Evolutionary conservation across 257 asterid species (phyloP).

Genomic region (Solanum pimpinellifolium): DNA sequence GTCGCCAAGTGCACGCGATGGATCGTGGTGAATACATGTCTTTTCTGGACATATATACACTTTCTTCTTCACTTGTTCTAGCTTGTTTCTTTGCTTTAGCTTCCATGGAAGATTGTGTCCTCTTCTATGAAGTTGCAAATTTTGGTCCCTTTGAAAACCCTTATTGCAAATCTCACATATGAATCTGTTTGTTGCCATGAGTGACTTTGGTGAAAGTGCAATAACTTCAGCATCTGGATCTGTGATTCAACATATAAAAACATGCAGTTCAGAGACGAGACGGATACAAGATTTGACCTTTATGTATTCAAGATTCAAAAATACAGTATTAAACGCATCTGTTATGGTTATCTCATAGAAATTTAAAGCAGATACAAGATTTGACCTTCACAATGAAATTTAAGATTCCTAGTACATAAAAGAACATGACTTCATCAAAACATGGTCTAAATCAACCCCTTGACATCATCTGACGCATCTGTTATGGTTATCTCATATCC

Average conservation of each 20-base stretch:
- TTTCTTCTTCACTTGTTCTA: constrained; percentile 52
- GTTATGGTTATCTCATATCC: neutral
- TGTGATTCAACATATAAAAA: neutral
- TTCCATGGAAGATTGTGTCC: constrained; percentile 98
- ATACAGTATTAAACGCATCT: neutral
- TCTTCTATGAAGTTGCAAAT: constrained; percentile 83
- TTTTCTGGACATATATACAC: constrained; percentile 88
- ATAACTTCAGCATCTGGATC: constrained; percentile 98
- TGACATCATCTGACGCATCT: neutral
- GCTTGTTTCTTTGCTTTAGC: constrained; percentile 60
- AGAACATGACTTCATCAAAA: neutral
- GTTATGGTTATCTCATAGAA: neutral
- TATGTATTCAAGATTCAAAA: neutral
- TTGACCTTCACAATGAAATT: neutral
- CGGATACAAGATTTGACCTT: neutral
- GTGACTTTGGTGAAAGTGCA: constrained; percentile 73
- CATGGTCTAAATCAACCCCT: neutral
- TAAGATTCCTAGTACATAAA: neutral
- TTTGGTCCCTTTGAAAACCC: constrained; percentile 89
- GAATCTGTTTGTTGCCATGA: constrained; percentile 88
- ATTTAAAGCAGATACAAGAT: neutral
- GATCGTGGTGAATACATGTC: constrained; percentile 78
- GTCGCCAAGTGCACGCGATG: constrained; percentile 81
- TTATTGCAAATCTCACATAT: constrained; percentile 91
- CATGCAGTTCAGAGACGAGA: neutral